Evolutionary conservation across 768 basidiomycete genomes (phyloP), one percentile per base, ranked within the genome.

Genomic region (Strobilomyces dryophilus): DNA sequence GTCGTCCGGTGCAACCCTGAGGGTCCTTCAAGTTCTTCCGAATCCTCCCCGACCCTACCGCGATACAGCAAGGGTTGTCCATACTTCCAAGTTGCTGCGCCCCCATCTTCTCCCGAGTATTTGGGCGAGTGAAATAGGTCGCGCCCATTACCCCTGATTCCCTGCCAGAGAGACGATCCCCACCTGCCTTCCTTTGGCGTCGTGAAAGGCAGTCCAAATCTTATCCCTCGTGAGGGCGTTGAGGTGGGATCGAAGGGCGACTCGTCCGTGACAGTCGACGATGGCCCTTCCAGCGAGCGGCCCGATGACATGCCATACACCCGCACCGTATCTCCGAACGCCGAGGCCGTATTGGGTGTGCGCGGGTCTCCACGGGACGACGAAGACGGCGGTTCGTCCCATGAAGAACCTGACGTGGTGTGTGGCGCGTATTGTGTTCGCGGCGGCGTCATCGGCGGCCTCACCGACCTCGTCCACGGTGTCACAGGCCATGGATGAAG

Each of bases 141-240:
- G 46, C 70, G 73, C 5, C 72, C 70, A 21, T 76, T 72, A 12
- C 71, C 66, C 53, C 63, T 65, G 51, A 48, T 52, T 41, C 60
- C 58, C 8, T 52, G 63, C 53, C 54, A 61, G 5, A 54, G 43
- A 26, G 56, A 32, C 26, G 50, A 40, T 15, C 58, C 53, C 79
- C 80, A 83, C 34, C 72, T 57, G 31, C 66, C 74, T 44, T 76
- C 76, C 66, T 84, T 87, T n/a, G 85, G 85, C 18, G 84, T 87
- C 37, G 77, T 70, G 60, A 85, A 85, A 3, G 82, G 71, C 15
- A 69, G 63, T 40, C 75, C 75, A 59, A 87, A 82, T 61, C 74
- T 81, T 59, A 89, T 82, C 5, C 88, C 87, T 41, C 89, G 75
- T n/a, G 89, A 90, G 4, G 89, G 89, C 9, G 89, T 90, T 18